phyloP scores from a whole-genome alignment of 1,284 basidiomycete genomes.

The Papiliotrema laurentii region DNA sequence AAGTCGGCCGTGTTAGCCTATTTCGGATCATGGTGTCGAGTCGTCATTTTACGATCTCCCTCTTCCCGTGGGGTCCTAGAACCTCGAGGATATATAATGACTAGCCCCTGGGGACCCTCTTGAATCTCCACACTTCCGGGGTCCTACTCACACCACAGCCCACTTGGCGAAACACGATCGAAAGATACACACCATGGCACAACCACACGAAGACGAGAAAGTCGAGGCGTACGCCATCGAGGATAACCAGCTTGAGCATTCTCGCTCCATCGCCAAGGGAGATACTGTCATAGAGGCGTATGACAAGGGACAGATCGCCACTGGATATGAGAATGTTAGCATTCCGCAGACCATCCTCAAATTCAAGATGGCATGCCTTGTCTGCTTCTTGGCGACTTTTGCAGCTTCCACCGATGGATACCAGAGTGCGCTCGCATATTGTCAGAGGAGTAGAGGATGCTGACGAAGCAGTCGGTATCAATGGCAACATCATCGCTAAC shows the following conservation, averaged over 20 bases:
- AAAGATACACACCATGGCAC: not conserved
- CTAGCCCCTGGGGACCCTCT: too few relatives aligned
- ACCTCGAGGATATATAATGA: too few relatives aligned
- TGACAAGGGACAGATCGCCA: slow-evolving; percentile 15
- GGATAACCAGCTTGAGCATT: not conserved
- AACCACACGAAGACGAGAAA: not conserved
- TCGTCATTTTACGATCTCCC: too few relatives aligned
- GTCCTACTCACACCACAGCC: too few relatives aligned
- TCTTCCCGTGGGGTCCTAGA: too few relatives aligned
- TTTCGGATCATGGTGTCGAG: too few relatives aligned
- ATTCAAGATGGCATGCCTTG: slow-evolving; percentile 18
- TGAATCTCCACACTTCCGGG: too few relatives aligned
- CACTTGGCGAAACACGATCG: not conserved
- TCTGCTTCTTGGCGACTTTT: slow-evolving; percentile 22
- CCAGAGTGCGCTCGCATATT: slow-evolving; percentile 13
- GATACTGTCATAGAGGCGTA: slow-evolving; percentile 7
- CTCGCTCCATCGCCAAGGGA: not conserved
- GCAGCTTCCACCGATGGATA: slow-evolving; percentile 25
- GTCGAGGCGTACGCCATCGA: not conserved
- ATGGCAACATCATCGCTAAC: slow-evolving; percentile 28
- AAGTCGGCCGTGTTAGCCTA: too few relatives aligned
- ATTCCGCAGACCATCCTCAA: slow-evolving; percentile 14
- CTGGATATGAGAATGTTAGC: slow-evolving; percentile 17
- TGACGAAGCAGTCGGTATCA: slow-evolving; percentile 19
- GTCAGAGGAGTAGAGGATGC: not conserved